Evolutionary conservation across 441 rosid species (phyloP), one percentile per base, ranked within the genome.

Genomic region (Theobroma grandiflorum): DNA sequence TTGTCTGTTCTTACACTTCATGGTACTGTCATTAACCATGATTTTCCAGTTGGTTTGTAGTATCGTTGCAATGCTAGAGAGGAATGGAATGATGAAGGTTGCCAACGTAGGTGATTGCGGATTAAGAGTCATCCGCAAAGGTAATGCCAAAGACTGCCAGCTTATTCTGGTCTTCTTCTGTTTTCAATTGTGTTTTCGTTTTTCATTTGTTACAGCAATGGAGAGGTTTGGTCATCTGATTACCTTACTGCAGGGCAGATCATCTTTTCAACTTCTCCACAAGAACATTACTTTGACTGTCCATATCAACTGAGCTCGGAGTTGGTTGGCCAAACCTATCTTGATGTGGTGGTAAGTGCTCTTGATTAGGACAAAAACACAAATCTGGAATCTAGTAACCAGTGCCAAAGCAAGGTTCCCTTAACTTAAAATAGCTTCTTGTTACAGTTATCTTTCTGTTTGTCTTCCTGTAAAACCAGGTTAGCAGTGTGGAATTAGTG

Each of bases 91-190:
- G 72, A 86, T 96, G 57, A 96, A 90, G 88, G 84, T 94, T 20
- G 98, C 98, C 38, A 92, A 85, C 85, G 89, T 93, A 42, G 99
- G 99, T 62, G 98, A 96, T 84, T 96, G 98, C 85, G 99, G 98
- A 87, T 86, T 96, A 72, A 90, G 86, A 84, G 87, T 90, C 79
- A 85, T 96, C 66, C 92, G 98, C 18, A 57, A 87, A 85, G 99
- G 98, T 94, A 74, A 50, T 79, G 53, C 37, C 58, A 57, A 40
- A 57, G 15, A 40, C 35, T 57, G 49, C 11, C 38, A 38, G 18
- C 35, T 73, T 55, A 14, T 73, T 18, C 42, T 45, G 6, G 58
- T 14, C 3, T 37, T 37, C 18, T 3, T 20, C 31, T 26, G 31
- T 62, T 12, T 82, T 35, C 49, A 1, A 7, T 62, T 45, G 18